Percentiles rank a stretch among this genome's conserved stretches.
Conservation (phyloP, 2,329 filamentous ascomycete genomes). For the Arthrobotrys pseudoclavata region DNA sequence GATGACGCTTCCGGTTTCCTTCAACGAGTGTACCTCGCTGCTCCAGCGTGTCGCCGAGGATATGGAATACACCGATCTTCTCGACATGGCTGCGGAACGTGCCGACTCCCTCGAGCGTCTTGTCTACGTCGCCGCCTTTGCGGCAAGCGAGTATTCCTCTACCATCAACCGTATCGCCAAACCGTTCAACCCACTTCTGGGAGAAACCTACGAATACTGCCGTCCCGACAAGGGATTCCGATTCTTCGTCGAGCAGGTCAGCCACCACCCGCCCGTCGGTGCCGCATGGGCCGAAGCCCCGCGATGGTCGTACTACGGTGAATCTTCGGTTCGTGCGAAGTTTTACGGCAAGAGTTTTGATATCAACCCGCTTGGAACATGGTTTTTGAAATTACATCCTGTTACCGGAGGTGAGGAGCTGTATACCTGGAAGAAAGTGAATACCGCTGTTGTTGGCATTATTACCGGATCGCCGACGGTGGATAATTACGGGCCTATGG, state of each 20-base stretch:
- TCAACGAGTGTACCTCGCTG: slow-evolving; percentile 97
- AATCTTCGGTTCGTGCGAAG: slow-evolving; percentile 94
- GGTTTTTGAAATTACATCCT: slow-evolving; percentile 90
- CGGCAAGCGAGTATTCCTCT: slow-evolving; percentile 94
- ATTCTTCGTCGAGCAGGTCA: slow-evolving; percentile 98
- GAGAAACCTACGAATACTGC: slow-evolving; percentile 97
- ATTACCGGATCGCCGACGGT: slow-evolving; percentile 96
- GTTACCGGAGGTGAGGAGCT: slow-evolving; percentile 82
- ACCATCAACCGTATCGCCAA: slow-evolving; percentile 97
- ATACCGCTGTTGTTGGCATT: slow-evolving; percentile 96
- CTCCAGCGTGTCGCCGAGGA: slow-evolving; percentile 96
- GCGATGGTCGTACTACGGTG: slow-evolving; percentile 97
- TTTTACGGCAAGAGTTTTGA: slow-evolving; percentile 99
- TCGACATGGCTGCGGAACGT: slow-evolving; percentile 88
- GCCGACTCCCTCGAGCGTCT: slow-evolving; percentile 89
- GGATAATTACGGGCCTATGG: slow-evolving; percentile 98
- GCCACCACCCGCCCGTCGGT: slow-evolving; percentile 94
- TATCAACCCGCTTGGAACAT: slow-evolving; percentile 94
- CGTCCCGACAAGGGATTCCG: slow-evolving; percentile 96
- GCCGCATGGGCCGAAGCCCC: slow-evolving; percentile 92
- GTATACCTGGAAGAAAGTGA: slow-evolving; percentile 99
- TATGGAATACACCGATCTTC: slow-evolving; percentile 95
- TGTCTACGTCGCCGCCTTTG: slow-evolving; percentile 94
- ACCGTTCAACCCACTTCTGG: slow-evolving; percentile 95
- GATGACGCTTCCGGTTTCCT: slow-evolving; percentile 97